Evolutionary conservation across 345 rosid species (phyloP).

Genomic region (Hypericum androsaemum): DNA sequence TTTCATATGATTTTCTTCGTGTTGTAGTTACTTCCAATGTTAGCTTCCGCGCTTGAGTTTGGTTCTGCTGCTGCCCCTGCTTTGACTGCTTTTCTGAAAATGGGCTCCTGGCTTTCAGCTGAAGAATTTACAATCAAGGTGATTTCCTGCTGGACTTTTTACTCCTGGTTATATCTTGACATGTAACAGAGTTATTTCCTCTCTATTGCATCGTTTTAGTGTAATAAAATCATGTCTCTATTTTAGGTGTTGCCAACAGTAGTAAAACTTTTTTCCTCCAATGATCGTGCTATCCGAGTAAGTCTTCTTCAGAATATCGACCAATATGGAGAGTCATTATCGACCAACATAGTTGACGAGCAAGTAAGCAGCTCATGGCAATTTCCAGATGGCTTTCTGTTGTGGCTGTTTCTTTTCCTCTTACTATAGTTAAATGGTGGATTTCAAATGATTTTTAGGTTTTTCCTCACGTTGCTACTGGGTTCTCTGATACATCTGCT

Average conservation of each 20-base stretch:
- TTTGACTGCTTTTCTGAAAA: neutral
- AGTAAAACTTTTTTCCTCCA: neutral
- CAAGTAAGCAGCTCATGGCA: neutral
- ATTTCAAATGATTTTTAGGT: slow-evolving; percentile 30
- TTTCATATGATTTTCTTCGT: no score
- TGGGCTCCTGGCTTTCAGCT: slow-evolving; percentile 2
- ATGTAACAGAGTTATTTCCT: neutral
- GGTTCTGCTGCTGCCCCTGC: slow-evolving; percentile 2
- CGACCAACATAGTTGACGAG: neutral
- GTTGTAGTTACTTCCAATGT: neutral
- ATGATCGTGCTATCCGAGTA: neutral
- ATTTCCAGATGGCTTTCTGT: neutral
- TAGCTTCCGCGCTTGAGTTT: neutral
- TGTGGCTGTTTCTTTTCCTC: no score
- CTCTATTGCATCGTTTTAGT: neutral
- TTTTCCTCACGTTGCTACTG: slow-evolving; percentile 85
- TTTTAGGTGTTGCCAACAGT: neutral
- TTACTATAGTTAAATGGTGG: no score
- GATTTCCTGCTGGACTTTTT: neutral
- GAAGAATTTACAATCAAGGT: neutral
- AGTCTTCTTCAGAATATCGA: neutral
- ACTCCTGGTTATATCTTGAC: neutral
- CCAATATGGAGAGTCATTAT: neutral
- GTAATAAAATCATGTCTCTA: neutral
- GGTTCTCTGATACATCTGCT: slow-evolving; percentile 86